Percentiles rank a stretch among this genome's conserved stretches.
phyloP scores from a whole-genome alignment of 2,329 filamentous ascomycete genomes.

The Cordyceps tenuipes region DNA sequence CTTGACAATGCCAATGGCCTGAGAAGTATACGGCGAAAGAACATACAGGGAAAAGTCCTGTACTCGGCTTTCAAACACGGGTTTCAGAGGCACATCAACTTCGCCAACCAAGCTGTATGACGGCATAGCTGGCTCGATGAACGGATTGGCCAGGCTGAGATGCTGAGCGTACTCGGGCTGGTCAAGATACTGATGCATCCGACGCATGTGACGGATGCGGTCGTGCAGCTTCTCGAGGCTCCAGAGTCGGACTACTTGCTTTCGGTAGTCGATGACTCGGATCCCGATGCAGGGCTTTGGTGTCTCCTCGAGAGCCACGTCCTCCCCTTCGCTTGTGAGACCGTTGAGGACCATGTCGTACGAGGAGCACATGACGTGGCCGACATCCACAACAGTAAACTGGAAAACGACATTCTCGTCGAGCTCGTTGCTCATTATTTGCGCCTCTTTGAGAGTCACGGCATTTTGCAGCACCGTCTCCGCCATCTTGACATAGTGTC shows the following conservation, averaged over 20 bases:
- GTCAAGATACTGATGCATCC: slow-evolving; percentile 94
- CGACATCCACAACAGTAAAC: slow-evolving; percentile 82
- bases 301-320: slow-evolving; percentile 69
- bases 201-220: slow-evolving; percentile 83
- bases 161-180: slow-evolving; percentile 92
- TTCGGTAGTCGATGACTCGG: slow-evolving; percentile 82
- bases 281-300: slow-evolving; percentile 87
- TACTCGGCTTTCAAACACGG: slow-evolving; percentile 88
- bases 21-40: slow-evolving; percentile 83
- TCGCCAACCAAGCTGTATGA: slow-evolving; percentile 90
- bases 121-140: slow-evolving; percentile 83
- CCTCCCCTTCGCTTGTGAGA: slow-evolving; percentile 75
- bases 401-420: slow-evolving; percentile 91
- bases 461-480: slow-evolving; percentile 86
- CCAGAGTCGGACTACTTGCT: slow-evolving; percentile 83
- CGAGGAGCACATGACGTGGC: slow-evolving; percentile 82
- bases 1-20: slow-evolving; percentile 82
- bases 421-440: slow-evolving; percentile 96
- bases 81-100: slow-evolving; percentile 81
- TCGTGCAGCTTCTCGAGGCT: slow-evolving; percentile 86
- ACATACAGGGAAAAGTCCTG: slow-evolving; percentile 92
- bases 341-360: slow-evolving; percentile 96
- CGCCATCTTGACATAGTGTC: slow-evolving; percentile 88
- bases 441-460: slow-evolving; percentile 82
- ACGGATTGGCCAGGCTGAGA: slow-evolving; percentile 86